Evolutionary conservation across 768 basidiomycete genomes (phyloP).

Genomic region (Chlorophyllum brunneum): DNA sequence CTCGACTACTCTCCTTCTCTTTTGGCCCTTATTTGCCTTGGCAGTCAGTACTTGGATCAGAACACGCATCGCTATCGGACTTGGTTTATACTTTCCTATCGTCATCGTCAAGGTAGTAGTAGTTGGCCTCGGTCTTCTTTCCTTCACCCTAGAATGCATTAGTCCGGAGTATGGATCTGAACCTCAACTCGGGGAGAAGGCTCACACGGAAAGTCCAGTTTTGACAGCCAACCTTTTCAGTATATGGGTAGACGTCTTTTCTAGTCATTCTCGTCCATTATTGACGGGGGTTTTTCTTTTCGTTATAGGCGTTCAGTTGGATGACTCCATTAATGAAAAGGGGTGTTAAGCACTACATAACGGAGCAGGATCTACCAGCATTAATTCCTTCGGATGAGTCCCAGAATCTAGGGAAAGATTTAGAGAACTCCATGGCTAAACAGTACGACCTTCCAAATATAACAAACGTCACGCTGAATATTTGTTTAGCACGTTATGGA

Average conservation of each 20-base stretch:
- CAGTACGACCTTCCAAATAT: conserved; percentile 43
- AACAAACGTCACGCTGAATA: background rate
- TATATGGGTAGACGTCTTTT: conserved; percentile 45
- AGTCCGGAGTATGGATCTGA: conserved; percentile 55
- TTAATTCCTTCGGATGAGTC: conserved; percentile 69
- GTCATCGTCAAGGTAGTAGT: conserved; percentile 42
- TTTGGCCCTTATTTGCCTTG: conserved; percentile 70
- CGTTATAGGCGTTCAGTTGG: conserved; percentile 70
- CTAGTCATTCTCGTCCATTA: background rate
- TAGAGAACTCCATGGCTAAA: conserved; percentile 57
- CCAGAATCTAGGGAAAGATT: conserved; percentile 54
- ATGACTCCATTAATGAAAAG: conserved; percentile 77
- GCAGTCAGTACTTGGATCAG: conserved; percentile 55
- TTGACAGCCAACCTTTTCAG: conserved; percentile 80
- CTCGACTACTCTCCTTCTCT: conserved; percentile 70
- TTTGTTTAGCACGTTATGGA: conserved; percentile 57
- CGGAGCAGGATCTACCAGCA: conserved; percentile 82
- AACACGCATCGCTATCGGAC: conserved; percentile 37
- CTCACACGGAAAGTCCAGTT: conserved; percentile 60
- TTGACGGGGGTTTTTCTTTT: background rate
- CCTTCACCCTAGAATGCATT: conserved; percentile 64
- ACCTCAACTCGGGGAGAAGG: conserved; percentile 24
- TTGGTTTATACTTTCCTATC: conserved; percentile 30
- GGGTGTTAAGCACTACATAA: conserved; percentile 62
- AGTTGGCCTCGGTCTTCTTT: conserved; percentile 41